Base-by-base conservation (phyloP, 2,329 filamentous ascomycete species). In the Macrophomina phaseolina region DNA sequence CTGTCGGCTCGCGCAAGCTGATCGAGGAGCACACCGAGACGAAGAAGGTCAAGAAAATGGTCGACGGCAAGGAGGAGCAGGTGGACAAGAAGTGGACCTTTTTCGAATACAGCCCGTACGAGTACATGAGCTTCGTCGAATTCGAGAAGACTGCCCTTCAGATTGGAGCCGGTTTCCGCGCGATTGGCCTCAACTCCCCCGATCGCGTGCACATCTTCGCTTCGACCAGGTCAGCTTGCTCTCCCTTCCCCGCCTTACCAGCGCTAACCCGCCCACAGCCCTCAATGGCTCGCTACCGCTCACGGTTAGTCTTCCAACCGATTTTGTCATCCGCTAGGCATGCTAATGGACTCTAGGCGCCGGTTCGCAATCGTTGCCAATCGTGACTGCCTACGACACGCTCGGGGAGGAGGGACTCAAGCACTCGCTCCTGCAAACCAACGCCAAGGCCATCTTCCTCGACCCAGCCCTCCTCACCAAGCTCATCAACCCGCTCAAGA, bases 301-400 rank as follows among this genome's bases (percentile, higher is more conserved):
- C 92, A 96, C 77, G 88, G 85, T 84, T 76, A 71, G 79, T 74
- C 38, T 38, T 56, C 46, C 34, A 62, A 16, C 12, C 28, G 18
- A 5, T 4, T 12, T 16, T 23, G 18, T 48, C 48, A 38, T 23
- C 64, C 28, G 42, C 14, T 34, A 42, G 1, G 16, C 46, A 68
- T 60, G 40, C 36, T 66, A 9, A 66, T n/a, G 4, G 5, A 28
- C 1, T 45, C 9, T 58, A 84, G 83, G 83, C 83, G 90, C 87
- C 66, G 81, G 89, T 23, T 94, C 93, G 16, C 94, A 98, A 80
- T 94, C 92, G 52, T 88, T 97, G 77, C 89, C 92, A 67, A 94
- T 97, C 71, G 94, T 97, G 61, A 98, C 94, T 53, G 93, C 94
- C 61, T 97, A 97, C 80, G 94, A 97, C 79, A 97, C 93, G 36